Evolutionary conservation across 148 eudicot species (phyloP).

Genomic region (Pouteria glomerata): DNA sequence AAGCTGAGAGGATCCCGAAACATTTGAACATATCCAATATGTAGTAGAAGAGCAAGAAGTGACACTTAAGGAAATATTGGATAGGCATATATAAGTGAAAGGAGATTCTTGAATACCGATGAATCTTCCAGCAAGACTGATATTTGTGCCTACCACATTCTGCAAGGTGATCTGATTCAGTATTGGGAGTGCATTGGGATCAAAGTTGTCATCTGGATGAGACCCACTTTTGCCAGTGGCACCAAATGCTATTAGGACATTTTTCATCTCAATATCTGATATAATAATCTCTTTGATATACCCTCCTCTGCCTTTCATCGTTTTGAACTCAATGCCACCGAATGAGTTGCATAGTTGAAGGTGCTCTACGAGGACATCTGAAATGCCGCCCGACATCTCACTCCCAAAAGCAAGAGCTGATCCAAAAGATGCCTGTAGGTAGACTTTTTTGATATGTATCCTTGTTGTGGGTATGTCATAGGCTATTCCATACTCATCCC

Average conservation of each 20-base stretch:
- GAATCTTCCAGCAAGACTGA: slow-evolving; percentile 37
- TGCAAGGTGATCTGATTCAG: slow-evolving; percentile 26
- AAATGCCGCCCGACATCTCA: slow-evolving; percentile 52
- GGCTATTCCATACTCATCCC: slow-evolving; percentile 47
- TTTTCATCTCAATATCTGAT: slow-evolving; percentile 23
- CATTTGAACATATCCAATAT: slow-evolving; percentile 40
- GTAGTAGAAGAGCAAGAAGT: slow-evolving; percentile 17
- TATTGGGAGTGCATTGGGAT: slow-evolving; percentile 27
- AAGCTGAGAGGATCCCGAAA: slow-evolving; percentile 26
- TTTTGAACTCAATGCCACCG: slow-evolving; percentile 35
- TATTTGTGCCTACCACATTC: slow-evolving; percentile 25
- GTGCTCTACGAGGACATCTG: slow-evolving; percentile 25
- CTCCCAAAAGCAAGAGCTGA: slow-evolving; percentile 45
- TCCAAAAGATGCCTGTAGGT: slow-evolving; percentile 37
- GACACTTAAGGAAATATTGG: slow-evolving; percentile 29
- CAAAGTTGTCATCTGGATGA: slow-evolving; percentile 37
- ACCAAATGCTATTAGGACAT: slow-evolving; percentile 26
- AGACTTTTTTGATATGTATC: slow-evolving; percentile 38
- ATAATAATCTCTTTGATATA: slow-evolving; percentile 29
- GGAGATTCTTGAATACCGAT: slow-evolving; percentile 36
- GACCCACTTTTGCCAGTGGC: slow-evolving; percentile 29
- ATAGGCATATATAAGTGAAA: slow-evolving; percentile 24
- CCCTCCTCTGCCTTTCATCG: slow-evolving; percentile 39
- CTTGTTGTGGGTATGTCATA: slow-evolving; percentile 31
- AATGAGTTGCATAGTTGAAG: slow-evolving; percentile 27